phyloP scores from a whole-genome alignment of 768 basidiomycete species.

The Boletus tomentosulus region DNA sequence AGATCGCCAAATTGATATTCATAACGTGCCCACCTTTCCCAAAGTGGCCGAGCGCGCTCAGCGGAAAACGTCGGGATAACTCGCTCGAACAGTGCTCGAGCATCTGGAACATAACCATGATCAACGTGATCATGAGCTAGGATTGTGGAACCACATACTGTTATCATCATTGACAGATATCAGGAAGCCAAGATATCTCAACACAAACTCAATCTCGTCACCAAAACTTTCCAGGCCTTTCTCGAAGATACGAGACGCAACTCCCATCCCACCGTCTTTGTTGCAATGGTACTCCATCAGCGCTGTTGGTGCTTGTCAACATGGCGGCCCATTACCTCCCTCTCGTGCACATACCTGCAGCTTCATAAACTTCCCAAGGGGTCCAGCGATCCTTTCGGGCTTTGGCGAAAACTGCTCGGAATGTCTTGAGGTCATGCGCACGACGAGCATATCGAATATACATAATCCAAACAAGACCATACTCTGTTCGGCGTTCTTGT shows the following conservation, averaged over 20 bases:
- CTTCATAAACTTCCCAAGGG: constrained; percentile 92
- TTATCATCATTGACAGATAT: constrained; percentile 93
- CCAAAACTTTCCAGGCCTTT: constrained; percentile 82
- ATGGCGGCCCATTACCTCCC: background rate
- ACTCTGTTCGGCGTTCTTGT: constrained; percentile 56
- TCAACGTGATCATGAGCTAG: background rate
- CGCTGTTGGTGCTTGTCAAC: constrained; percentile 44
- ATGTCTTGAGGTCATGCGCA: constrained; percentile 80
- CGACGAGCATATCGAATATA: constrained; percentile 92
- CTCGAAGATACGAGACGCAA: constrained; percentile 91
- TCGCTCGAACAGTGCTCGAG: constrained; percentile 91
- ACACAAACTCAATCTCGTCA: constrained; percentile 79
- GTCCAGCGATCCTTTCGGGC: constrained; percentile 74
- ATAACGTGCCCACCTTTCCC: constrained; percentile 95
- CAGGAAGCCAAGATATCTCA: constrained; percentile 88
- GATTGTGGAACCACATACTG: constrained; percentile 51
- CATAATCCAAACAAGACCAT: constrained; percentile 77
- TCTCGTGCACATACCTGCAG: constrained; percentile 56
- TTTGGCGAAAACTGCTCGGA: constrained; percentile 73
- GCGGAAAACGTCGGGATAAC: constrained; percentile 74
- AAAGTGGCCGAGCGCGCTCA: constrained; percentile 78
- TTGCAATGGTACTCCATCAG: constrained; percentile 92
- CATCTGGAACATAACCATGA: constrained; percentile 54
- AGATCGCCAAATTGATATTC: constrained; percentile 96
- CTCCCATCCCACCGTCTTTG: constrained; percentile 63